Evolutionary conservation across 257 asterid genomes (phyloP).

Genomic region (Cruciata laevipes): DNA sequence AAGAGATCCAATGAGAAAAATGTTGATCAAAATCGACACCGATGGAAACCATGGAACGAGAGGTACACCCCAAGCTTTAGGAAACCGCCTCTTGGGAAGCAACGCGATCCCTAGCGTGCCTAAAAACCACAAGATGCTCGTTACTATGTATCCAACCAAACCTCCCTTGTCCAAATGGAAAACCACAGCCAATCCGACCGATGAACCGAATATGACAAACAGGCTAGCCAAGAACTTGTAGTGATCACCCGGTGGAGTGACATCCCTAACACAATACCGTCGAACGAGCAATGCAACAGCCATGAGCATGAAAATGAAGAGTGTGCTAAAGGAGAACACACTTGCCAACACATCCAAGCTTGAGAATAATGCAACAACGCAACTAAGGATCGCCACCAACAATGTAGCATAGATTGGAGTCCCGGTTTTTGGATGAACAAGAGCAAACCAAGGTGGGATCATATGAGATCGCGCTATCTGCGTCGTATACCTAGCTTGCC

Average conservation of each 20-base stretch:
- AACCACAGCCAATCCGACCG: constrained; percentile 46
- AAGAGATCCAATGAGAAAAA: constrained; percentile 82
- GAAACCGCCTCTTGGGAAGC: constrained; percentile 53
- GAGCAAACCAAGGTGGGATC: constrained; percentile 87
- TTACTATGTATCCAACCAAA: constrained; percentile 39
- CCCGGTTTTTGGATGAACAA: constrained; percentile 78
- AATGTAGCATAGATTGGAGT: constrained; percentile 85
- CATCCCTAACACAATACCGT: constrained; percentile 64
- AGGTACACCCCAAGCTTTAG: constrained; percentile 94
- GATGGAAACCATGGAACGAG: constrained; percentile 92
- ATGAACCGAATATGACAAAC: constrained; percentile 47
- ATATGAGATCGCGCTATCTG: constrained; percentile 89
- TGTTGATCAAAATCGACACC: constrained; percentile 58
- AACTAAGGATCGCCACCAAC: constrained; percentile 55
- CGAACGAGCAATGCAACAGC: constrained; percentile 87
- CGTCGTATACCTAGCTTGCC: constrained; percentile 93
- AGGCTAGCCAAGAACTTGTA: constrained; percentile 39
- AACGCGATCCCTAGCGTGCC: constrained; percentile 67
- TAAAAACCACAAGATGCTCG: constrained; percentile 46
- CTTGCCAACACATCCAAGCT: constrained; percentile 85
- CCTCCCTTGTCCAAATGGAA: constrained; percentile 43
- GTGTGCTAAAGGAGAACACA: constrained; percentile 76
- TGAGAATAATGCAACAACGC: constrained; percentile 72
- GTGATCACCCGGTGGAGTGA: constrained; percentile 40
- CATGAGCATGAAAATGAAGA: constrained; percentile 95